Percentiles rank a stretch among this genome's conserved stretches.
Conservation (phyloP, 2,329 filamentous ascomycete genomes). For the Leptographium wingfieldii region DNA sequence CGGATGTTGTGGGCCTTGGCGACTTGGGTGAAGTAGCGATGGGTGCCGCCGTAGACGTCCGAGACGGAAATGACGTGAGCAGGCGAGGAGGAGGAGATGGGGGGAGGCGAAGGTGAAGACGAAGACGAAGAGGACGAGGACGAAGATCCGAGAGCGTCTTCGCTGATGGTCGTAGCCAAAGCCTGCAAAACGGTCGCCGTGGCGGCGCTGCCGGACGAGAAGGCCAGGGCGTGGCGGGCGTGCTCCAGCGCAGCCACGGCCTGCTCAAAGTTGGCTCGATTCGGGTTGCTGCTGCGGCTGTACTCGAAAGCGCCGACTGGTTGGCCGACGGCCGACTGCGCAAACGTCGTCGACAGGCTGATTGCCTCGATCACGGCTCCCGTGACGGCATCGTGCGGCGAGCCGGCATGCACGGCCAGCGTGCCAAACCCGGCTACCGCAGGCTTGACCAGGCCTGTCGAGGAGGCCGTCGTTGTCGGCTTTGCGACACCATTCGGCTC, state of each 20-base stretch:
- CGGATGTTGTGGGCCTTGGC: slow-evolving; percentile 86
- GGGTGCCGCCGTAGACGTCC: slow-evolving; percentile 95
- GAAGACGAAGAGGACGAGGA: too few species aligned
- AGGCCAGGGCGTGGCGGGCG: slow-evolving; percentile 84
- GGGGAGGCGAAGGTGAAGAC: too few species aligned
- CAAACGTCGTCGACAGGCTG: slow-evolving; percentile 91
- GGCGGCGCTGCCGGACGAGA: slow-evolving; percentile 85
- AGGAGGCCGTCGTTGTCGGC: too few species aligned
- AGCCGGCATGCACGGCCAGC: slow-evolving; percentile 84
- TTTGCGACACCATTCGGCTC: not conserved
- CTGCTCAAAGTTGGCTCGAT: slow-evolving; percentile 85
- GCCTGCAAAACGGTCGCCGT: slow-evolving; percentile 91
- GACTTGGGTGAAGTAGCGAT: slow-evolving; percentile 97
- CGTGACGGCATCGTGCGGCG: slow-evolving; percentile 79
- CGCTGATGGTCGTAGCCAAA: slow-evolving; percentile 41
- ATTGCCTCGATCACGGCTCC: slow-evolving; percentile 95
- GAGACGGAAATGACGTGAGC: slow-evolving; percentile 94
- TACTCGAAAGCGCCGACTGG: slow-evolving; percentile 89
- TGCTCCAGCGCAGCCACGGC: slow-evolving; percentile 88
- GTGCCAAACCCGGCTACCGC: slow-evolving; percentile 59
- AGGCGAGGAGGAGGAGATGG: slow-evolving; percentile 27
- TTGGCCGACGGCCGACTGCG: slow-evolving; percentile 77
- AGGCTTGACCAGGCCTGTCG: not conserved
- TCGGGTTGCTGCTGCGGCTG: slow-evolving; percentile 85
- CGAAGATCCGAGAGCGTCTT: not conserved